phyloP scores from a whole-genome alignment of 2,329 filamentous ascomycete genomes.

The Boeremia lycopersici region DNA sequence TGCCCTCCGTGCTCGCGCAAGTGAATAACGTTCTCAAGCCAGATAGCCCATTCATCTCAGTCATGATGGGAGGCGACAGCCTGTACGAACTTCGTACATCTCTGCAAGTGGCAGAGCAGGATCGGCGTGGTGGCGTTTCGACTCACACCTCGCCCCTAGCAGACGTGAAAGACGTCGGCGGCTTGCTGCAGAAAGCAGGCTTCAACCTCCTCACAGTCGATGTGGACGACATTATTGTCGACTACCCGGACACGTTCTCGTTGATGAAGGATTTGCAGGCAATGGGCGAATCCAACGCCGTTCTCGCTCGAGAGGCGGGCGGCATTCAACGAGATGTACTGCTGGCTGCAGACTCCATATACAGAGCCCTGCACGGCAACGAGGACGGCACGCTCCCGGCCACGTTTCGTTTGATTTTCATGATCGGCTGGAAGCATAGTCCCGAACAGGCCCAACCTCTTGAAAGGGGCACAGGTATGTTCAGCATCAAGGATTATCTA shows the following conservation, averaged over 20 bases:
- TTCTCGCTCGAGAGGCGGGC: slow-evolving; percentile 82
- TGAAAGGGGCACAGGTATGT: slow-evolving; percentile 79
- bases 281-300: slow-evolving; percentile 94
- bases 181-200: slow-evolving; percentile 81
- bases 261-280: slow-evolving; percentile 93
- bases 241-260: slow-evolving; percentile 87
- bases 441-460: slow-evolving; percentile 79
- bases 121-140: slow-evolving; percentile 87
- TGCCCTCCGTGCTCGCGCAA: slow-evolving; percentile 82
- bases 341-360: slow-evolving; percentile 86
- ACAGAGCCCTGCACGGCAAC: slow-evolving; percentile 84
- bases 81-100: slow-evolving; percentile 93
- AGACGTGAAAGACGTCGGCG: slow-evolving; percentile 89
- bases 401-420: slow-evolving; percentile 94
- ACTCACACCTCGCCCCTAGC: slow-evolving; percentile 90
- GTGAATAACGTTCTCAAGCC: slow-evolving; percentile 88
- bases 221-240: slow-evolving; percentile 94
- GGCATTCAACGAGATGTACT: slow-evolving; percentile 79
- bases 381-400: slow-evolving; percentile 70
- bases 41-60: slow-evolving; percentile 88
- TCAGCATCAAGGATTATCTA: slow-evolving; percentile 86
- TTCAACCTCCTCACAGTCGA: slow-evolving; percentile 98
- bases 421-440: slow-evolving; percentile 97
- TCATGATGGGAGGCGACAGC: slow-evolving; percentile 95
- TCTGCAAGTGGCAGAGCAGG: slow-evolving; percentile 88